Evolutionary conservation across 768 basidiomycete species (phyloP), one percentile per base, ranked within the genome.

Genomic region (Dioszegia aurantiaca): DNA sequence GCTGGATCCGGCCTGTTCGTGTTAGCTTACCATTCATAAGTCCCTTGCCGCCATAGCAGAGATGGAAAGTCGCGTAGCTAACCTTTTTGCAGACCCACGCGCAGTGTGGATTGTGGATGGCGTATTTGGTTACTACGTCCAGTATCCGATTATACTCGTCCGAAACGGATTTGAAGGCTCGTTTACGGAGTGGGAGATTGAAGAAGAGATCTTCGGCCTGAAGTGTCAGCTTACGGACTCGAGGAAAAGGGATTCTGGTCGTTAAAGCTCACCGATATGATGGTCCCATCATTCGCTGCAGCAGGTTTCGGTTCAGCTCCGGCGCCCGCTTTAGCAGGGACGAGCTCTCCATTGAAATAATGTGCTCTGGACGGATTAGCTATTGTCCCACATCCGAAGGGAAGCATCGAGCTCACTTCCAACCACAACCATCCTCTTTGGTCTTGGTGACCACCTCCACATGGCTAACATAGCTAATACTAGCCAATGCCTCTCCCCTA

Each of bases 191-290:
- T 0, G 92, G 90, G 0, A 86, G 89, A 64, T 94, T 95, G 76
- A 89, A 93, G 72, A 99, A 99, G 27, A 99, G 80, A 70, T 97
- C 89, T 76, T 97, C 91, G 24, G 92, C 91, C 93, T 97, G 63
- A 1, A 37, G n/a, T 28, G 44, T 53, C 4, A 28, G 27, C 26
- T 41, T 9, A n/a, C 31, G 10, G 40, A 24, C 28, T n/a, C 19
- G 39, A 31, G 23, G 16, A 27, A 2, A 1, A 37, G 8, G 14
- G 14, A 19, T n/a, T n/a, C n/a, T n/a, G n/a, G n/a, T n/a, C n/a
- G n/a, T n/a, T n/a, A n/a, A 16, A 30, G 76, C 83, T 51, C 68
- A 90, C 93, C 1, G 82, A 86, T 43, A 98, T 86, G 1, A 84
- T 86, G 0, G 95, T 98, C 2, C 95, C 95, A 56, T 95, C 89